Conservation (phyloP, 2,329 filamentous ascomycete species). For the Neophaeococcomyces aloes region DNA sequence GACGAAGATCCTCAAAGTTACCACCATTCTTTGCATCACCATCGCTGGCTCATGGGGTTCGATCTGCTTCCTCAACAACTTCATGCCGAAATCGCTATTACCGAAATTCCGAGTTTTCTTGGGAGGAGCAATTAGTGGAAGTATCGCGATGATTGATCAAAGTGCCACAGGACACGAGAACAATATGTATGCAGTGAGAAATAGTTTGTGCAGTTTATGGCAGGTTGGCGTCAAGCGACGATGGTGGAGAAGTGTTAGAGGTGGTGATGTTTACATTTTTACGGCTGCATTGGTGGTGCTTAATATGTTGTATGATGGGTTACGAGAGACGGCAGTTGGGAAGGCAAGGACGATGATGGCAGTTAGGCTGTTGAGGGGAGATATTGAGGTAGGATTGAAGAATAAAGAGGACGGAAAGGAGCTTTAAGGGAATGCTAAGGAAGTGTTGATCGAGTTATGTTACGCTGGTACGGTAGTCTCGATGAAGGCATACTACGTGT, state of each 20-base stretch:
- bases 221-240: conserved; percentile 86
- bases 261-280: conserved; percentile 77
- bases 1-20: conserved; percentile 60
- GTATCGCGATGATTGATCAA: conserved; percentile 72
- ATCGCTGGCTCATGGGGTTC: conserved; percentile 80
- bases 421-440: not conserved
- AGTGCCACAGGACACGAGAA: conserved; percentile 41
- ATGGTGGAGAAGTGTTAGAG: conserved; percentile 73
- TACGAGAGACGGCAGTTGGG: conserved; percentile 11
- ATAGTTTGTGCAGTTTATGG: conserved; percentile 76
- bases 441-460: not conserved
- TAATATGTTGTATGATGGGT: conserved; percentile 19
- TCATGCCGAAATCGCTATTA: conserved; percentile 63
- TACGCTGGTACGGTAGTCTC: not conserved
- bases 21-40: conserved; percentile 68
- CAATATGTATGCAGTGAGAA: conserved; percentile 67
- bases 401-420: not conserved
- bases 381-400: conserved; percentile 19
- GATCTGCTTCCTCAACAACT: conserved; percentile 76
- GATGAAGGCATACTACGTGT: too few relatives aligned
- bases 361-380: conserved; percentile 19
- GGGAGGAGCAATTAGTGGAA: conserved; percentile 70
- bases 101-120: conserved; percentile 83
- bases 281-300: conserved; percentile 57
- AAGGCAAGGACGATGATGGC: conserved; percentile 14